These are phyloP conservation scores for Mycena metata DNA, from an alignment of 768 basidiomycete genomes.

Conservation along the genomic window DNA sequence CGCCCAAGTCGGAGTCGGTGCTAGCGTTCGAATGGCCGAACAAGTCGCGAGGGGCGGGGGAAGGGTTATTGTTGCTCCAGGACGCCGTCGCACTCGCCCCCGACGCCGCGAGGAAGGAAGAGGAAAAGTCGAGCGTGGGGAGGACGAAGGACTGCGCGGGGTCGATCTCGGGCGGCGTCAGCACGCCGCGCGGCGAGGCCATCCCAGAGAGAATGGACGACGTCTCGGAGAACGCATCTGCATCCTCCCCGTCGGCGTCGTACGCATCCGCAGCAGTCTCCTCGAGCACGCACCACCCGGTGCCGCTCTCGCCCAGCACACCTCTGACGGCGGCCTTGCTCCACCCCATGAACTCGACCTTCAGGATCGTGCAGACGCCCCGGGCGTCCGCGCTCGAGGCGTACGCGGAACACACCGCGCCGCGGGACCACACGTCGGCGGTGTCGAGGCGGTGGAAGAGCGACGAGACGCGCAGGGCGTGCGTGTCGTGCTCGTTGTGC, in stretches of 20 bases:
- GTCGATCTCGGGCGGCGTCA: slow-evolving; percentile 52
- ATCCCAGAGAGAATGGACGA: slow-evolving; percentile 48
- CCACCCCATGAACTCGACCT: slow-evolving; percentile 84
- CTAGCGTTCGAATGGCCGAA: slow-evolving; percentile 22
- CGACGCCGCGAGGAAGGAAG: slow-evolving; percentile 53
- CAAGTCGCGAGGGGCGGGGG: too few species aligned
- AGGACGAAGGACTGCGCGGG: slow-evolving; percentile 78
- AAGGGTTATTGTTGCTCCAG: too few species aligned
- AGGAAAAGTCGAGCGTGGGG: slow-evolving; percentile 83
- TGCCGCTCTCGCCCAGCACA: slow-evolving; percentile 78
- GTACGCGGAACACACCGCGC: slow-evolving; percentile 74
- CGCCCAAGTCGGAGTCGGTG: slow-evolving; percentile 8
- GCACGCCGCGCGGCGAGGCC: slow-evolving; percentile 22
- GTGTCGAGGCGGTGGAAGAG: slow-evolving; percentile 81
- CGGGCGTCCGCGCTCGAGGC: slow-evolving; percentile 55
- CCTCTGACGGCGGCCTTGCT: slow-evolving; percentile 71
- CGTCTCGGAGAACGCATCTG: slow-evolving; percentile 43
- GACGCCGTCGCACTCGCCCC: slow-evolving; percentile 15
- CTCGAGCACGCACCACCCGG: slow-evolving; percentile 82
- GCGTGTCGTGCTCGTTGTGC: slow-evolving; percentile 66
- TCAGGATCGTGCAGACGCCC: slow-evolving; percentile 75
- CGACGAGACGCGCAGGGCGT: slow-evolving; percentile 74
- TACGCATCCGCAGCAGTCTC: slow-evolving; percentile 55
- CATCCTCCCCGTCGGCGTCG: slow-evolving; percentile 47
- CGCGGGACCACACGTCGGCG: slow-evolving; percentile 75